Evolutionary conservation across 768 basidiomycete species (phyloP), one percentile per base, ranked within the genome.

Genomic region (Phlebiopsis flavidoalba): DNA sequence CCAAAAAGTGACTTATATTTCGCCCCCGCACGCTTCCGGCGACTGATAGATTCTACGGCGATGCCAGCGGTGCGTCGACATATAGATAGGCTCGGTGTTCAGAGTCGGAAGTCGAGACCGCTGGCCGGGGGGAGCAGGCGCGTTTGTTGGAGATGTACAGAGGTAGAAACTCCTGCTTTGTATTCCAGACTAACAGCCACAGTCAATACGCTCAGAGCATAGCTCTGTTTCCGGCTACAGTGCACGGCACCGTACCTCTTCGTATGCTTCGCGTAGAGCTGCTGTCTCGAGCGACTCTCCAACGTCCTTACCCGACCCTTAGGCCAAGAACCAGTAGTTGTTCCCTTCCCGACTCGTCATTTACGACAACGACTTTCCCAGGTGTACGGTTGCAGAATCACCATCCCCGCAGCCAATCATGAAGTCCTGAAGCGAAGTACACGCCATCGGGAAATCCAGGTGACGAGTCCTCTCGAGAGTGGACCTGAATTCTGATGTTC

Each of bases 261-360:
- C 86, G 66, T 85, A 82, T 4, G 83, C 86, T 72, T 88, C 87
- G 49, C 87, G 73, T 45, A 88, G 69, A 0, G 83, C 86, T 0
- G 86, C 68, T 50, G 78, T 69, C 66, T 87, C 86, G 26, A 87
- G 68, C 2, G 78, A 79, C 73, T 89, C 87, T 5, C 85, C 85
- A 0, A 82, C 64, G 68, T 89, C 87, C 69, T 88, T 89, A n/a
- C n/a, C 50, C 87, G 71, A 8, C 87, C 87, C 54, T 78, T 78
- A 0, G 87, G 87, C n/a, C 3, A 88, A 74, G 68, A 88, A 86
- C 79, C 79, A 88, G 17, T 43, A 43, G 40, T 17, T 8, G 22
- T 46, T 45, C 5, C 55, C 52, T 8, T 73, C 68, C n/a, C 43
- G 62, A 48, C 0, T 62, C 67, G 58, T 85, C 82, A 53, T 77